These are phyloP conservation scores for Suillus decipiens DNA, from an alignment of 768 basidiomycete genomes.

Conservation along the genomic window DNA sequence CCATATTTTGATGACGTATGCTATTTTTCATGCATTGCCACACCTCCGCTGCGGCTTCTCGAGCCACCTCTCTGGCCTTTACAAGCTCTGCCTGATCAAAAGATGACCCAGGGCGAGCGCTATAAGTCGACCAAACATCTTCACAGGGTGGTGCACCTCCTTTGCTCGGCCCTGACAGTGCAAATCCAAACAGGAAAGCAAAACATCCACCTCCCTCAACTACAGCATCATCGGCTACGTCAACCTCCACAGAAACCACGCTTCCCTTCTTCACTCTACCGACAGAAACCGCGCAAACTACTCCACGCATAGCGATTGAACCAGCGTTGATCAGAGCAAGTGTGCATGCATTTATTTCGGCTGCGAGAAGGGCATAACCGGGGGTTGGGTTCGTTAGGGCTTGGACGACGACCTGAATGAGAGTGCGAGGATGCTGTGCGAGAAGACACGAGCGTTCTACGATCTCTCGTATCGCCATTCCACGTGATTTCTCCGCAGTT, in stretches of 20 bases:
- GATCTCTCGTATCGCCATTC: conserved; percentile 52
- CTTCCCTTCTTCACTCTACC: conserved; percentile 33
- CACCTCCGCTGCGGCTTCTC: conserved; percentile 44
- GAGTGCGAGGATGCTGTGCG: conserved; percentile 65
- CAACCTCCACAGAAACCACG: conserved; percentile 43
- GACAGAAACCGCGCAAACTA: conserved; percentile 69
- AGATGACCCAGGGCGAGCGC: conserved; percentile 17
- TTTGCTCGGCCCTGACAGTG: neutral
- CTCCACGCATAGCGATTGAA: conserved; percentile 73
- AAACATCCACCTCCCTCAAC: conserved; percentile 61
- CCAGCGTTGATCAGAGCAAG: conserved; percentile 69
- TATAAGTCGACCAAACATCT: conserved; percentile 28
- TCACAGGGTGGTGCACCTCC: conserved; percentile 26
- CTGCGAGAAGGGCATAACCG: conserved; percentile 50
- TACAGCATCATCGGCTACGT: conserved; percentile 46
- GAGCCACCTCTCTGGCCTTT: conserved; percentile 51
- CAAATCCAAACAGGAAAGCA: conserved; percentile 57
- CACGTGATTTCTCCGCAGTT: conserved; percentile 65
- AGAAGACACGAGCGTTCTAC: conserved; percentile 68
- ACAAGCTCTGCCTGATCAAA: conserved; percentile 45
- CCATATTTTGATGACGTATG: neutral
- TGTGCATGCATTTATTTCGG: conserved; percentile 70
- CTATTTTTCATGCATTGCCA: conserved; percentile 51
- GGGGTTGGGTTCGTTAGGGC: conserved; percentile 37
- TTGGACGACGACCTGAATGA: conserved; percentile 80